phyloP scores from a whole-genome alignment of 495 filamentous ascomycete genomes.

The Aspergillus hancockii region DNA sequence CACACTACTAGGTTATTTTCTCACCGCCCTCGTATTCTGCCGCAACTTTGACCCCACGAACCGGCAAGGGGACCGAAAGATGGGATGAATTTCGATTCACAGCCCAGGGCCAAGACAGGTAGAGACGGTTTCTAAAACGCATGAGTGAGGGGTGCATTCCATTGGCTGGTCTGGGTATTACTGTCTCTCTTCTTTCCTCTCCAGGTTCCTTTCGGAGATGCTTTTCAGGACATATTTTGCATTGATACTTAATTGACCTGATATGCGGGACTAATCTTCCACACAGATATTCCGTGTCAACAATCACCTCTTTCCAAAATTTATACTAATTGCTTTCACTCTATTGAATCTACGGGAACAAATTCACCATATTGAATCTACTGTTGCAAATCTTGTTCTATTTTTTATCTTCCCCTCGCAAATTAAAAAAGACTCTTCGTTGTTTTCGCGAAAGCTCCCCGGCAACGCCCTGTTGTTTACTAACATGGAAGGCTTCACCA shows the following conservation, averaged over 20 bases:
- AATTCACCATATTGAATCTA: not conserved
- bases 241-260: slow-evolving; percentile 15
- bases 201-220: slow-evolving; percentile 1
- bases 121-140: not conserved
- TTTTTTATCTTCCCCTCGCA: not conserved
- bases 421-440: not conserved
- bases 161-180: slow-evolving; percentile 1
- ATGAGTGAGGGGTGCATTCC: not conserved
- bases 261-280: slow-evolving; percentile 17
- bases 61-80: slow-evolving; percentile 8
- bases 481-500: slow-evolving; percentile 46
- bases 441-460: slow-evolving; percentile 3
- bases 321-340: not conserved
- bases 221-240: slow-evolving; percentile 3
- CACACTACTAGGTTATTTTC: slow-evolving; percentile 23
- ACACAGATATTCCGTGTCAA: slow-evolving; percentile 10
- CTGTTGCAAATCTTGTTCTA: not conserved
- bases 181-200: not conserved
- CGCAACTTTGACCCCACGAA: slow-evolving; percentile 15
- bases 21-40: slow-evolving; percentile 35
- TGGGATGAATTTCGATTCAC: not conserved
- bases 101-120: not conserved
- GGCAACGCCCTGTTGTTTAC: slow-evolving; percentile 6
- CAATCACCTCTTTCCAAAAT: slow-evolving; percentile 11
- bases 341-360: not conserved